Percentiles rank a stretch among this genome's conserved stretches.
phyloP scores from a whole-genome alignment of 2,329 filamentous ascomycete genomes.

The Xylaria sp. region DNA sequence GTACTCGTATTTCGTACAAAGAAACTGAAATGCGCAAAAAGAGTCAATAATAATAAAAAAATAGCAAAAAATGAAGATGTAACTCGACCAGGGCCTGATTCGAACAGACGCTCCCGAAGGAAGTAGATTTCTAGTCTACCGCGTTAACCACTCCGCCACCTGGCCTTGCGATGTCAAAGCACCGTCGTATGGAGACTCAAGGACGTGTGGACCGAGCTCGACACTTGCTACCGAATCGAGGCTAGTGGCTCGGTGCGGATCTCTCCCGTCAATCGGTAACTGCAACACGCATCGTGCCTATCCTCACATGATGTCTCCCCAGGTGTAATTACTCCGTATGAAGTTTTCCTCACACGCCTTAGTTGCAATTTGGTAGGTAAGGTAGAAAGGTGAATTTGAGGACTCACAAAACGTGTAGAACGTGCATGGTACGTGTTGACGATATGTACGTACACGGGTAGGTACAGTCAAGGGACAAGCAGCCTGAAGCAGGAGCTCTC shows the following conservation, averaged over 20 bases:
- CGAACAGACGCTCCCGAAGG: conserved; percentile 3
- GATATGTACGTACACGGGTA: too few relatives aligned
- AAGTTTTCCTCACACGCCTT: background rate
- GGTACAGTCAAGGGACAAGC: too few relatives aligned
- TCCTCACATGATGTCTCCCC: too few relatives aligned
- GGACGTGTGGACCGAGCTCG: too few relatives aligned
- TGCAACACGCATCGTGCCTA: too few relatives aligned
- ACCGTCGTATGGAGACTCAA: background rate
- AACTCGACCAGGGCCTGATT: conserved; percentile 1
- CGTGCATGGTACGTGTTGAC: background rate
- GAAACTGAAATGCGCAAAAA: background rate
- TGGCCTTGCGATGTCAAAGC: background rate
- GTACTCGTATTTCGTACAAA: background rate
- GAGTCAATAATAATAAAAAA: background rate
- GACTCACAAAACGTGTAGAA: background rate
- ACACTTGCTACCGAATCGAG: background rate
- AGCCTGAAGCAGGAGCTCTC: too few relatives aligned
- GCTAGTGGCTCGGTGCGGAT: background rate
- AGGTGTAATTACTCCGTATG: background rate
- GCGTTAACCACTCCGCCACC: conserved; percentile 20
- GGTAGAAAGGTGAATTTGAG: too few relatives aligned
- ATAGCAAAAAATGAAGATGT: background rate
- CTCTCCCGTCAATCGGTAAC: background rate
- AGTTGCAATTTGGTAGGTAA: too few relatives aligned
- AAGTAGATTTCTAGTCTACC: conserved; percentile 13